These are phyloP conservation scores for Colletotrichum phormii DNA, from an alignment of 2,329 filamentous ascomycete species.

Conservation along the genomic window DNA sequence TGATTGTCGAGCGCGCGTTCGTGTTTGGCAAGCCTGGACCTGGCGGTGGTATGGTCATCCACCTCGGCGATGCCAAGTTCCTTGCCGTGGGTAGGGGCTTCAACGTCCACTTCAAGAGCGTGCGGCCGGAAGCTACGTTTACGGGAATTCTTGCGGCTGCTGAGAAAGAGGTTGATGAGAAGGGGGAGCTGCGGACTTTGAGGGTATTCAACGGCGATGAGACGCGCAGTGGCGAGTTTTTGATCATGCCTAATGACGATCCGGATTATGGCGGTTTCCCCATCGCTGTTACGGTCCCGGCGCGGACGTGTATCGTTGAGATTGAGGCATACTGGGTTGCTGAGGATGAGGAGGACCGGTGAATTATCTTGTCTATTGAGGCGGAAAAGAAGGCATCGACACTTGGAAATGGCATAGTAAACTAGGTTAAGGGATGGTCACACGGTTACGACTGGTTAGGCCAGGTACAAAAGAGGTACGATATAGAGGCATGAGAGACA, in stretches of 20 bases:
- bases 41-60: conserved; percentile 53
- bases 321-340: conserved; percentile 51
- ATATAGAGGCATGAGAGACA: not conserved
- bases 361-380: not conserved
- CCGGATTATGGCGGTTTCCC: conserved; percentile 68
- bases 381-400: not conserved
- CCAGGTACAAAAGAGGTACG: not conserved
- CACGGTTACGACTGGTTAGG: not conserved
- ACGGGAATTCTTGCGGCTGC: conserved; percentile 49
- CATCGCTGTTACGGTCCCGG: conserved; percentile 65
- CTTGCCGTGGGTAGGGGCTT: conserved; percentile 52
- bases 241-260: conserved; percentile 67
- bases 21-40: conserved; percentile 53
- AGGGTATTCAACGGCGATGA: conserved; percentile 54
- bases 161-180: conserved; percentile 51
- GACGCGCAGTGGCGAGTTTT: conserved; percentile 55
- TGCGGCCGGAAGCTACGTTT: conserved; percentile 47
- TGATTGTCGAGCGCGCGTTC: conserved; percentile 51
- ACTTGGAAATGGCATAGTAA: not conserved
- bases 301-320: conserved; percentile 59
- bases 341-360: conserved; percentile 42
- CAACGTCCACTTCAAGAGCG: conserved; percentile 48
- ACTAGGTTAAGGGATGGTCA: not conserved
- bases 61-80: conserved; percentile 49
- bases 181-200: conserved; percentile 46